phyloP scores from a whole-genome alignment of 2,329 filamentous ascomycete genomes.

The Pochonia chlamydosporia region DNA sequence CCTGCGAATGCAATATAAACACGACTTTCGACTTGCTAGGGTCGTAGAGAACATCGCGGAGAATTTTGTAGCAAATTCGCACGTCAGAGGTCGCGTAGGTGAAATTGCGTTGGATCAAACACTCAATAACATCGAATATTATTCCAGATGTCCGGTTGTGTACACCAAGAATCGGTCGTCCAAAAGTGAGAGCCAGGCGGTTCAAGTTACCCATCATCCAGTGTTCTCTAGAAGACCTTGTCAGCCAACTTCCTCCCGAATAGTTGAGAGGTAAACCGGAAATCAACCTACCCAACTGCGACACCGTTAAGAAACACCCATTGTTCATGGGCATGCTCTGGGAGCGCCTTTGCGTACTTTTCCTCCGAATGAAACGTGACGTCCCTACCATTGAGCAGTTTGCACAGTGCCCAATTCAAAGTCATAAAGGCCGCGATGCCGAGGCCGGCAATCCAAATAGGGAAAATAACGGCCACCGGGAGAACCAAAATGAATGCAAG shows the following conservation, averaged over 20 bases:
- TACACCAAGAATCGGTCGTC: conserved; percentile 63
- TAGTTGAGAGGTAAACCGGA: no score
- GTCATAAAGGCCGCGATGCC: conserved; percentile 38
- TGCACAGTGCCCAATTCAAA: conserved; percentile 46
- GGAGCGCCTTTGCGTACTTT: conserved; percentile 41
- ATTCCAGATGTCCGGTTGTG: conserved; percentile 73
- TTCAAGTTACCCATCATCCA: conserved; percentile 69
- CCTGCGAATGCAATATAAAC: conserved; percentile 72
- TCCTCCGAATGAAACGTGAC: conserved; percentile 46
- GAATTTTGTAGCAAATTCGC: conserved; percentile 51
- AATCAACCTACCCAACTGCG: conserved; percentile 47
- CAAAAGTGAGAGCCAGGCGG: conserved; percentile 65
- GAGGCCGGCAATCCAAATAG: conserved; percentile 40
- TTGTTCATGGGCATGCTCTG: conserved; percentile 55
- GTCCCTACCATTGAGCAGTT: conserved; percentile 42
- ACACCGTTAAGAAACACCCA: conserved; percentile 82
- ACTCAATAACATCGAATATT: conserved; percentile 72
- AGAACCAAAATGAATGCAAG: conserved; percentile 53
- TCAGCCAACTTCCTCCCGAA: no score
- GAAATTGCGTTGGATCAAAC: conserved; percentile 70
- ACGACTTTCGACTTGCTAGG: conserved; percentile 61
- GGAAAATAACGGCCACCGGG: conserved; percentile 41
- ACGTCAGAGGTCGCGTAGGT: conserved; percentile 66
- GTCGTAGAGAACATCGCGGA: conserved; percentile 60
- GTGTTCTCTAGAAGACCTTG: conserved; percentile 36